Conservation (phyloP, 805 yeast species). For the Wickerhamiella bombiphila region DNA sequence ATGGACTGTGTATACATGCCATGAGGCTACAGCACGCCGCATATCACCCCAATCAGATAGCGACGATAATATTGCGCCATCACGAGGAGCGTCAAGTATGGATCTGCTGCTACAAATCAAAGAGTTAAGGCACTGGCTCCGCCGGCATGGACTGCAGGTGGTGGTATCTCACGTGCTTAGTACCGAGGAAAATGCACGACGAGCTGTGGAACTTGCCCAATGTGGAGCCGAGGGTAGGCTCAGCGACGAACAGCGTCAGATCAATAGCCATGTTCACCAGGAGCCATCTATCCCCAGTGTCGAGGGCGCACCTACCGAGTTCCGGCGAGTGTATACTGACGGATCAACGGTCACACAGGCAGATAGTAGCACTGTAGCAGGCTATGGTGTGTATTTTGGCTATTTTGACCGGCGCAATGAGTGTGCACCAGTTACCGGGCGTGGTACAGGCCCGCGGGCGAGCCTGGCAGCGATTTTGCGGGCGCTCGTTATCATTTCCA, state of each 20-base stretch:
- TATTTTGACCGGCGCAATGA: conserved; percentile 9
- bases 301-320: not conserved
- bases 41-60: too few relatives aligned
- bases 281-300: not conserved
- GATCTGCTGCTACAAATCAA: conserved; percentile 9
- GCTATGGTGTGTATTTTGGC: conserved; percentile 11
- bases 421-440: conserved; percentile 7
- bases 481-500: conserved; percentile 5
- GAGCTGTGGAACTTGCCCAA: conserved; percentile 2
- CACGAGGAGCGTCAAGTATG: conserved; percentile 9
- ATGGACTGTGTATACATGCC: conserved; percentile 5
- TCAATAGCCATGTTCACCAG: not conserved
- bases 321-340: conserved; percentile 7
- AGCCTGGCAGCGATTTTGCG: conserved; percentile 8
- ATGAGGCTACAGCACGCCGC: conserved; percentile 3
- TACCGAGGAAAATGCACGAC: conserved; percentile 1
- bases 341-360: conserved; percentile 4
- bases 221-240: not conserved
- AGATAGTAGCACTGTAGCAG: conserved; percentile 5
- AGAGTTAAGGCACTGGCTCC: conserved; percentile 3
- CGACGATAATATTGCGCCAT: too few relatives aligned
- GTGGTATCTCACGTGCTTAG: not conserved
- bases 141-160: not conserved
- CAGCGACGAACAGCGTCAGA: not conserved
- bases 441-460: conserved; percentile 10